Evolutionary conservation across 129 eudicot species (phyloP).

Genomic region (Chrysanthemum seticuspe): DNA sequence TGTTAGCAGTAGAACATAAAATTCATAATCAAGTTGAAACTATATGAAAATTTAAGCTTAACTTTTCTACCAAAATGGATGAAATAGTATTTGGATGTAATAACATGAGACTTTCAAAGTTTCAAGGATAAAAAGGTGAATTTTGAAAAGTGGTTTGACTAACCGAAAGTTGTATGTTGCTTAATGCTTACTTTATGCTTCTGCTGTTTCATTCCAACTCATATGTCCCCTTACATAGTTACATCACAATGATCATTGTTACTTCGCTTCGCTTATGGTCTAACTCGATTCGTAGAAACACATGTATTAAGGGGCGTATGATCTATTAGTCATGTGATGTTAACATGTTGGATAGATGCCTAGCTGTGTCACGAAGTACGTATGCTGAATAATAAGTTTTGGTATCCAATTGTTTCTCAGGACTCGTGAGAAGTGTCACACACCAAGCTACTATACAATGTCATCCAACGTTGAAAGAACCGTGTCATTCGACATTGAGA

Average conservation of each 20-base stretch:
- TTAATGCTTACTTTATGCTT: neutral
- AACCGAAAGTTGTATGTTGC: neutral
- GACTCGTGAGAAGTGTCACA: neutral
- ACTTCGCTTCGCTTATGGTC: neutral
- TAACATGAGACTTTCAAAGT: too few species aligned
- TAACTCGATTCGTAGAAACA: neutral
- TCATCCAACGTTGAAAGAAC: conserved; percentile 5
- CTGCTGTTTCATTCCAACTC: neutral
- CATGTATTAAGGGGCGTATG: neutral
- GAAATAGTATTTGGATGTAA: too few species aligned
- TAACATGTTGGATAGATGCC: too few species aligned
- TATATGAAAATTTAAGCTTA: neutral
- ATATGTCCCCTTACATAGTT: neutral
- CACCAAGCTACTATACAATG: neutral
- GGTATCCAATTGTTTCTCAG: neutral
- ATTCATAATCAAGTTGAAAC: too few species aligned
- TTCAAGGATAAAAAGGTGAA: too few species aligned
- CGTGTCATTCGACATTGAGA: too few species aligned
- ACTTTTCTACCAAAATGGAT: neutral
- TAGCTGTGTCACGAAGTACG: neutral
- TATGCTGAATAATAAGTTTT: neutral
- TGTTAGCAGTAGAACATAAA: too few species aligned
- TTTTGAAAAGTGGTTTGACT: neutral
- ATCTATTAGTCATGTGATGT: too few species aligned
- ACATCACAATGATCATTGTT: neutral